Evolutionary conservation across 179 eudicot genomes (phyloP).

Genomic region (Kewa caespitosa): DNA sequence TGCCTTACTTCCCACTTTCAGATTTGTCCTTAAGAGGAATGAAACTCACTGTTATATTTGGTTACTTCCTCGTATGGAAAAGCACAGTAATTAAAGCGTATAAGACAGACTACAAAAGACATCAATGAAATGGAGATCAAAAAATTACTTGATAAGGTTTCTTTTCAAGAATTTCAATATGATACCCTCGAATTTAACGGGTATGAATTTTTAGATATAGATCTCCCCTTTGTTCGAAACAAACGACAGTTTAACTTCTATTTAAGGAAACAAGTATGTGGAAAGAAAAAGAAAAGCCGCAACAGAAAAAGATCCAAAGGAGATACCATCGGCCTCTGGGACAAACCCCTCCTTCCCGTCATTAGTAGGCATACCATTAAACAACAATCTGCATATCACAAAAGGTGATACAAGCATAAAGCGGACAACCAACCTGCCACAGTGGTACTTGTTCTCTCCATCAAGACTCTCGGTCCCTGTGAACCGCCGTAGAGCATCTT

Average conservation of each 20-base stretch:
- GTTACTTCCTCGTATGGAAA: too few relatives aligned
- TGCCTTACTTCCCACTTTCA: neutral
- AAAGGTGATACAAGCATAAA: neutral
- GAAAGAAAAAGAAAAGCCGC: too few relatives aligned
- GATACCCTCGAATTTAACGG: too few relatives aligned
- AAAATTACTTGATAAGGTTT: too few relatives aligned
- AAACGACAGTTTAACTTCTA: neutral
- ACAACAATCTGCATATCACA: neutral
- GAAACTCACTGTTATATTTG: too few relatives aligned
- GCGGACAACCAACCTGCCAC: conserved; percentile 63
- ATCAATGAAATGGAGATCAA: too few relatives aligned
- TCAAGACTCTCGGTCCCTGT: conserved; percentile 73
- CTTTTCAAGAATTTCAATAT: too few relatives aligned
- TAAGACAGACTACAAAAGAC: too few relatives aligned
- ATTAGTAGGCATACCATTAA: neutral
- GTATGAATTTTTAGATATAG: too few relatives aligned
- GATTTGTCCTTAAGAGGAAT: neutral
- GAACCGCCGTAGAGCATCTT: conserved; percentile 67
- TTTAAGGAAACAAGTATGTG: neutral
- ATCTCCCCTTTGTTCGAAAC: neutral
- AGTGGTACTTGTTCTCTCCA: conserved; percentile 84
- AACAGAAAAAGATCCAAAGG: too few relatives aligned
- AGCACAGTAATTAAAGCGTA: too few relatives aligned
- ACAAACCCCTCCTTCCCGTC: neutral
- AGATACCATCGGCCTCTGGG: neutral